These are phyloP conservation scores for Chamaecyparis obtusa DNA, from an alignment of 75 land plant species.

Conservation along the genomic window DNA sequence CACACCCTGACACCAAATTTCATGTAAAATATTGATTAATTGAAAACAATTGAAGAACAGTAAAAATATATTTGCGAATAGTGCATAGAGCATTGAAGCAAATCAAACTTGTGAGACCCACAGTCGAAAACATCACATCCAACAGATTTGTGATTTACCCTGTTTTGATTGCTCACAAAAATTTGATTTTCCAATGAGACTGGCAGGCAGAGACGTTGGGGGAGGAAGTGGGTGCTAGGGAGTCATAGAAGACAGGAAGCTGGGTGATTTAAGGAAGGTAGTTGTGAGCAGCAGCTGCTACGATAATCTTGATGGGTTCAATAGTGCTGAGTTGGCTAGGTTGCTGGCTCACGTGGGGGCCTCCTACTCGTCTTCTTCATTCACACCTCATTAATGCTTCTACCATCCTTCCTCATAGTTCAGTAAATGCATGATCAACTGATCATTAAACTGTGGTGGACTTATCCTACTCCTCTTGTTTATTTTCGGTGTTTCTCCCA, in stretches of 20 bases:
- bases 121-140: not conserved
- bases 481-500: not conserved
- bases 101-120: not conserved
- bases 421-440: not conserved
- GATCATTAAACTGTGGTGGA: not conserved
- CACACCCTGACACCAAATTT: not conserved
- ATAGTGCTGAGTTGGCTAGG: not conserved
- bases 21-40: not conserved
- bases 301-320: not conserved
- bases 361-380: constrained; percentile 2
- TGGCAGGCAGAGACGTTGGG: not conserved
- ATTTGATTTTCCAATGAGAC: not conserved
- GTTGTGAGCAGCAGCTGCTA: not conserved
- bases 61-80: not conserved
- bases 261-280: not conserved
- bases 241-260: not conserved
- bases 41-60: not conserved
- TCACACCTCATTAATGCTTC: not conserved
- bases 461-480: not conserved
- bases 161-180: not conserved
- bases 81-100: not conserved
- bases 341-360: constrained; percentile 1
- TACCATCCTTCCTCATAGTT: not conserved
- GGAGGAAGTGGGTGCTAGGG: not conserved
- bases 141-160: not conserved